Percentiles rank a stretch among this genome's conserved stretches.
Conservation (phyloP, 306 rosid species). For the Quercus bicolor region DNA sequence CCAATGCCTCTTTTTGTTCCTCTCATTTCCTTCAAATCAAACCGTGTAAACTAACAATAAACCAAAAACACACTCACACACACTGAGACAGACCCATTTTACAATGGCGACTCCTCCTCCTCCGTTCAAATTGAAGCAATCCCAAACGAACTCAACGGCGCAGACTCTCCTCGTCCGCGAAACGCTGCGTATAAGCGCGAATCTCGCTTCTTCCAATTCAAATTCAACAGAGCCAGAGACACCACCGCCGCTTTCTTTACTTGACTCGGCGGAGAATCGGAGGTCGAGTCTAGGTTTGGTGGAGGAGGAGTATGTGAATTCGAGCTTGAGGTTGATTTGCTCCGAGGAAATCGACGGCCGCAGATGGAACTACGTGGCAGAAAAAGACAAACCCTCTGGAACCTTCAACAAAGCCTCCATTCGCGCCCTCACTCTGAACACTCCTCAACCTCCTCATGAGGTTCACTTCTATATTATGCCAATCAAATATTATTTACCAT, state of each 20-base stretch:
- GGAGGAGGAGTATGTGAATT: constrained; percentile 33
- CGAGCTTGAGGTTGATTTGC: constrained; percentile 61
- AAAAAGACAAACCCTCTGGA: constrained; percentile 35
- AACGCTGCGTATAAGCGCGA: constrained; percentile 81
- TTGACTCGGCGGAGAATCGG: constrained; percentile 20
- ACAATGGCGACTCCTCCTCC: not conserved
- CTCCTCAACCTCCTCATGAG: constrained; percentile 63
- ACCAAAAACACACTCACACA: too few species aligned
- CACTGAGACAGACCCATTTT: not conserved
- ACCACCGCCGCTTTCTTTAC: not conserved
- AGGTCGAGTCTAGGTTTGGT: constrained; percentile 16
- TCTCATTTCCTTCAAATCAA: too few species aligned
- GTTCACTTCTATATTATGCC: constrained; percentile 16
- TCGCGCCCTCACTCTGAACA: constrained; percentile 58
- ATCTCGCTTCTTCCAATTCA: constrained; percentile 49
- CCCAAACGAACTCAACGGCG: constrained; percentile 28
- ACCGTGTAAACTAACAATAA: too few species aligned
- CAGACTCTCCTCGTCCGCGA: constrained; percentile 63
- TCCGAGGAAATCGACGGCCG: constrained; percentile 89
- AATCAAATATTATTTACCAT: too few species aligned
- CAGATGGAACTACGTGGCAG: constrained; percentile 80
- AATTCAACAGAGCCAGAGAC: constrained; percentile 7
- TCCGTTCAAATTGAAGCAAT: constrained; percentile 53
- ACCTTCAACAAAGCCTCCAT: constrained; percentile 58
- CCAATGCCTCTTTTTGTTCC: too few species aligned